These are phyloP conservation scores for Rutstroemia sp. DNA, from an alignment of 2,329 filamentous ascomycete genomes.

Conservation along the genomic window DNA sequence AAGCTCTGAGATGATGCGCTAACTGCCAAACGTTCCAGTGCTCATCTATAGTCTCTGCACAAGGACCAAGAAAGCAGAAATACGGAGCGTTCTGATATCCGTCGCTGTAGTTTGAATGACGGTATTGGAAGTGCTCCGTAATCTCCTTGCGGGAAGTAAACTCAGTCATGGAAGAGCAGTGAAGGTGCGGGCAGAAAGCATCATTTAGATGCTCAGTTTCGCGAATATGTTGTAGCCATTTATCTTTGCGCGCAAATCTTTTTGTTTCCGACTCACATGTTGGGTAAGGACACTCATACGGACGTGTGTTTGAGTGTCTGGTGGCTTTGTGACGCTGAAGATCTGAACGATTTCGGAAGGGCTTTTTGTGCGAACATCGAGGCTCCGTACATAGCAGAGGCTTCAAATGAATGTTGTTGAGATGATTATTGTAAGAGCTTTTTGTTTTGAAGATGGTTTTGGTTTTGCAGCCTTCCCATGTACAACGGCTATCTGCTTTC, in stretches of 20 bases:
- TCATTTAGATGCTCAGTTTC: constrained; percentile 11
- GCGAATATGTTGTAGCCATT: constrained; percentile 12
- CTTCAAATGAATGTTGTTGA: constrained; percentile 7
- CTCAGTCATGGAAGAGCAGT: background rate
- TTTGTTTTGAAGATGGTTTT: background rate
- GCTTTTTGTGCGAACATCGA: constrained; percentile 1
- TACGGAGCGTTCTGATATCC: no score
- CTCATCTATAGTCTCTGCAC: background rate
- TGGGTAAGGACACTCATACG: constrained; percentile 5
- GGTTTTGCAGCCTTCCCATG: constrained; percentile 3
- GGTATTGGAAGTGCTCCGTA: background rate
- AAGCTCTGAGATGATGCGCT: no score
- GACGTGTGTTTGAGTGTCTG: background rate
- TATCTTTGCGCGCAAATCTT: constrained; percentile 10
- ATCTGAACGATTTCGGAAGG: constrained; percentile 6
- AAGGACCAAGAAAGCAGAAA: no score
- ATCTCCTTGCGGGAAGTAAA: constrained; percentile 9
- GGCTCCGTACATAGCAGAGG: constrained; percentile 1
- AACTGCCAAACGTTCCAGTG: no score
- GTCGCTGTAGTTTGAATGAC: no score
- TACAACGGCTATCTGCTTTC: background rate
- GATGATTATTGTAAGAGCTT: background rate
- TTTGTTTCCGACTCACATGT: constrained; percentile 4
- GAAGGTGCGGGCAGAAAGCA: constrained; percentile 9
- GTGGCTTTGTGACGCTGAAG: constrained; percentile 5